Base-by-base conservation (phyloP, 768 basidiomycete genomes). In the Dacryopinax spathularia region DNA sequence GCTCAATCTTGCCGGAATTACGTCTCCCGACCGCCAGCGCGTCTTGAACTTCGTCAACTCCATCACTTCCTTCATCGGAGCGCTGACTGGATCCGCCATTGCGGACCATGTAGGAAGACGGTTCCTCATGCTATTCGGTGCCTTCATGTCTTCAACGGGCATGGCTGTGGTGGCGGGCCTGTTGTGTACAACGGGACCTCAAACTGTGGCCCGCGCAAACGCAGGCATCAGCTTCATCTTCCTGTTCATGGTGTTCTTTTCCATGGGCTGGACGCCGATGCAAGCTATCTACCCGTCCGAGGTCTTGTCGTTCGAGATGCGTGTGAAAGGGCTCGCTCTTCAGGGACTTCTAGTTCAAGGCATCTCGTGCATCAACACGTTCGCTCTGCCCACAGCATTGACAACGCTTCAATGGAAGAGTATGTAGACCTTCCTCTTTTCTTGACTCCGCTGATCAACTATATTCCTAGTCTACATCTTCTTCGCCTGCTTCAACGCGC, bases 241-340 rank as follows among this genome's bases (percentile, higher is more conserved):
- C 66, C 60, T 66, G 48, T 71, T 62, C 39, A 65, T 64, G 56
- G 29, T 80, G 6, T 74, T 79, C 33, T 83, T 77, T 69, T 81
- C 80, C 3, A 79, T 81, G 66, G 81, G 81, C 56, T 82, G 78
- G 78, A 83, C 82, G 1, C 78, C 81, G 0, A 80, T 83, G 73
- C 81, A 83, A 76, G 80, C 78, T 1, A 70, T 82, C 15, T 82
- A 82, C 67, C 80, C 80, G 5, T 77, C 81, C 5, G 81, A 82
- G 70, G 79, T 81, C 10, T 72, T 83, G 6, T 72, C 73, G 9
- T 82, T 78, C 67, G 75, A 82, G 68, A 78, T 76, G 18, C 73
- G 82, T 64, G 79, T 80, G 1, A 82, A 82, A 65, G 81, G 72
- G 27, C 76, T 82, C 25, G 79, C 78, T 0, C 79, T 81, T 69